Conservation (phyloP, 768 basidiomycete genomes). For the Coprinopsis marcescibilis region DNA sequence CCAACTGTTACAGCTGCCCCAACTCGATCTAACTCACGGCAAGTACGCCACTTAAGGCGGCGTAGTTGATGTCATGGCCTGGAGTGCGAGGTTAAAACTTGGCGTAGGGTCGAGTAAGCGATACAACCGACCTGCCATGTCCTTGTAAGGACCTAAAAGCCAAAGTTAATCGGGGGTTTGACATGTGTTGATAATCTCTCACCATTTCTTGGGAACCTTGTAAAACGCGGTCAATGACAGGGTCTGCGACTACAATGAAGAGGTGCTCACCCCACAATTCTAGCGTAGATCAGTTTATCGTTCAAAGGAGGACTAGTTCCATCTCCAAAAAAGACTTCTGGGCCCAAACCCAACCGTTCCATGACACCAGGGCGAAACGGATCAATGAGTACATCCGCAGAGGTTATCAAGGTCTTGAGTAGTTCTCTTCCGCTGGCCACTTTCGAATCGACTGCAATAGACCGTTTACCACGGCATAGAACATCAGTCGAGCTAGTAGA, state of each 20-base stretch:
- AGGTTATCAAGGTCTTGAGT: slow-evolving; percentile 49
- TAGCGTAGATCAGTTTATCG: slow-evolving; percentile 62
- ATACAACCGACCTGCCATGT: slow-evolving; percentile 62
- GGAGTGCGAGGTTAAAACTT: not conserved
- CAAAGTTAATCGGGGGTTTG: slow-evolving; percentile 12
- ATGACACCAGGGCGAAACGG: slow-evolving; percentile 81
- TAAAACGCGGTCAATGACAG: not conserved
- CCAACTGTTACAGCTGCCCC: not conserved
- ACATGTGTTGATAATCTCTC: not conserved
- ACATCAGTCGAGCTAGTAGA: slow-evolving; percentile 35
- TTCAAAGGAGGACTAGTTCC: slow-evolving; percentile 46
- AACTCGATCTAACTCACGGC: slow-evolving; percentile 42
- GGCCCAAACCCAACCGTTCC: slow-evolving; percentile 72
- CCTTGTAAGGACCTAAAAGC: slow-evolving; percentile 53
- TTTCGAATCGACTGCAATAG: slow-evolving; percentile 69
- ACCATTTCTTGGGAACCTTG: slow-evolving; percentile 63
- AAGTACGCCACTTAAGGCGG: slow-evolving; percentile 71
- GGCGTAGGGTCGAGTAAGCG: not conserved
- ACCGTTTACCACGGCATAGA: slow-evolving; percentile 70
- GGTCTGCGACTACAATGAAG: not conserved
- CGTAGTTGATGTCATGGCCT: slow-evolving; percentile 86
- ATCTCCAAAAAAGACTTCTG: slow-evolving; percentile 60
- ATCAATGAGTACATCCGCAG: slow-evolving; percentile 79
- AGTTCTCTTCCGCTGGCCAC: slow-evolving; percentile 47
- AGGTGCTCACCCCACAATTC: slow-evolving; percentile 60